Conservation (phyloP, 129 eudicot species). For the Pulicaria dysenterica region DNA sequence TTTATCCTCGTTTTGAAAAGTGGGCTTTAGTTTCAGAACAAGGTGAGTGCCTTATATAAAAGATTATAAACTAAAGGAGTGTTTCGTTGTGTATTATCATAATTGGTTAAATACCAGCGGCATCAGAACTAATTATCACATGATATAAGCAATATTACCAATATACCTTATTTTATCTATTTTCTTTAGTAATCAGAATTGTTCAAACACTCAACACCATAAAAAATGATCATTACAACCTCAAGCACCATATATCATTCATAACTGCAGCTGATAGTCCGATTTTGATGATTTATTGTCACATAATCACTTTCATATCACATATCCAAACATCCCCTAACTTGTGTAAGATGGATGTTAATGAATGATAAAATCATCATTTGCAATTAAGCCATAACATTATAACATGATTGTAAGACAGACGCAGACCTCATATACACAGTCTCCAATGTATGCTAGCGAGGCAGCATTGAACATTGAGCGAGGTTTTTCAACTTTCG, state of each 20-base stretch:
- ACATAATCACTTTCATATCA: neutral
- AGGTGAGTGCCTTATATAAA: neutral
- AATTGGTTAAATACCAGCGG: neutral
- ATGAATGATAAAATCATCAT: conserved; percentile 2
- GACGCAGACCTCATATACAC: conserved; percentile 88
- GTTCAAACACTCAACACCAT: neutral
- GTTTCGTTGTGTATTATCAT: neutral
- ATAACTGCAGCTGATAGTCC: neutral
- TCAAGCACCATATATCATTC: neutral
- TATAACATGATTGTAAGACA: conserved; percentile 10
- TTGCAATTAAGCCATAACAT: conserved; percentile 15
- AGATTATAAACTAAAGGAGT: neutral
- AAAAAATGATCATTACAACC: neutral
- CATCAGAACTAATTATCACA: neutral
- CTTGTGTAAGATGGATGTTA: neutral
- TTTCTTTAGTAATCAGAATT: neutral
- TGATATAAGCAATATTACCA: neutral
- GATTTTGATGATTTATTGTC: neutral
- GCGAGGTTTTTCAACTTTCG: conserved; percentile 91
- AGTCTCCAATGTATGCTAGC: conserved; percentile 88
- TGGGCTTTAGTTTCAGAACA: neutral
- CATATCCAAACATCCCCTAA: neutral
- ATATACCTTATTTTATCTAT: neutral
- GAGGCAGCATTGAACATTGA: conserved; percentile 81
- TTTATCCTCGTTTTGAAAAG: neutral